Base-by-base conservation (phyloP, 768 basidiomycete genomes). In the Xerocomus potaroensis region DNA sequence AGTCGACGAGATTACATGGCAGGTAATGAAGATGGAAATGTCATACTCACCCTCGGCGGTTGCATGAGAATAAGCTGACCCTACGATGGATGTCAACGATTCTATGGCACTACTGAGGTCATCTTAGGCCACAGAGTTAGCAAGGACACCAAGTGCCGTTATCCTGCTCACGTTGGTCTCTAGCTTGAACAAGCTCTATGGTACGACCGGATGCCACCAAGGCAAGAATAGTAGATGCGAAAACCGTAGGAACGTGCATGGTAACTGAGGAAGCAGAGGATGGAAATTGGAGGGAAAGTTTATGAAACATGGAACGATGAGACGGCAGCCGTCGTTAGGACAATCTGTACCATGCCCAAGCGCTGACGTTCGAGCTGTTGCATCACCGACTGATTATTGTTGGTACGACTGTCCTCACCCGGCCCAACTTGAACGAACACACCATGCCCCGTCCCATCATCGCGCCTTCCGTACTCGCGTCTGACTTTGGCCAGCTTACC, bases 401-500 rank as follows among this genome's bases (percentile, higher is more conserved):
- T n/a, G n/a, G n/a, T n/a, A n/a, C n/a, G n/a, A n/a, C n/a, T n/a
- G n/a, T n/a, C n/a, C n/a, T n/a, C n/a, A n/a, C n/a, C n/a, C n/a
- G n/a, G 34, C 37, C 40, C 19, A 11, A 24, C 24, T 32, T 15
- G 22, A 23, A n/a, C 3, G 14, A 21, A 15, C 31, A 49, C 49
- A 45, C 39, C 44, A 94, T 94, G 91, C 87, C 84, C 56, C 81
- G 78, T 56, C 83, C 91, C 12, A 97, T 98, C 71, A 91, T 99
- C 66, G 85, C 94, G 9, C 96, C 96, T 18, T 97, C 94, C 4
- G 92, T 98, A 34, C 85, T 99, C 15, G 95, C 96, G 46, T 93
- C 90, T 10, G 93, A 99, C 73, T 94, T 99, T 69, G 94, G 92
- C 33, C 85, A 95, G 61, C 81, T 99, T 57, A 85, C 84, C 41